phyloP scores from a whole-genome alignment of 805 yeast species.

The Sungouiella blattae region DNA sequence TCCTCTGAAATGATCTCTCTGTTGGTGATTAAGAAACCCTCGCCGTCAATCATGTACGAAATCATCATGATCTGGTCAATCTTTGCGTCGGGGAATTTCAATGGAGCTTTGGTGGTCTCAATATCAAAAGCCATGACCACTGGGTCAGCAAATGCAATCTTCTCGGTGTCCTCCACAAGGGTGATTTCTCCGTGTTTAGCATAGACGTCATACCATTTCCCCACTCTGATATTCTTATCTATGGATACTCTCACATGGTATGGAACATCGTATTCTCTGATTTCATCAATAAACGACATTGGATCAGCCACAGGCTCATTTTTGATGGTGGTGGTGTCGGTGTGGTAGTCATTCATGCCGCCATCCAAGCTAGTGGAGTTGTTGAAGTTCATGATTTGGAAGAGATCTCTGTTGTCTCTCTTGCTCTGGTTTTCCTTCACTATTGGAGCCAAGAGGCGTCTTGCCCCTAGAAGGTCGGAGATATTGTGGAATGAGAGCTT shows the following conservation, averaged over 20 bases:
- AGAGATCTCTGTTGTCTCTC: slow-evolving; percentile 63
- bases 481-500: slow-evolving; percentile 73
- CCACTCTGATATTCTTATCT: slow-evolving; percentile 81
- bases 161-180: slow-evolving; percentile 60
- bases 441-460: slow-evolving; percentile 66
- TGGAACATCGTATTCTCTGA: slow-evolving; percentile 94
- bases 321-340: slow-evolving; percentile 1
- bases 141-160: slow-evolving; percentile 94
- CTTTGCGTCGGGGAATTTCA: slow-evolving; percentile 90
- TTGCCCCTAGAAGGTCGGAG: slow-evolving; percentile 69
- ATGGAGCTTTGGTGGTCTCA: slow-evolving; percentile 94
- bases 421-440: slow-evolving; percentile 62
- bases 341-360: slow-evolving; percentile 6
- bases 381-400: slow-evolving; percentile 51
- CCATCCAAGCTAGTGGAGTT: slow-evolving; percentile 16
- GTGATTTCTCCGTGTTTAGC: slow-evolving; percentile 54
- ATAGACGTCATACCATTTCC: slow-evolving; percentile 89
- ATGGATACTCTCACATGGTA: slow-evolving; percentile 96
- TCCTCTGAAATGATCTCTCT: slow-evolving; percentile 92
- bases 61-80: slow-evolving; percentile 98
- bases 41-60: slow-evolving; percentile 98
- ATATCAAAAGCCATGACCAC: slow-evolving; percentile 96
- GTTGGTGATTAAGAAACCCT: slow-evolving; percentile 89
- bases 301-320: slow-evolving; percentile 43
- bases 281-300: slow-evolving; percentile 65